Base-by-base conservation (phyloP, 257 asterid species). In the Galeopsis tetrahit region DNA sequence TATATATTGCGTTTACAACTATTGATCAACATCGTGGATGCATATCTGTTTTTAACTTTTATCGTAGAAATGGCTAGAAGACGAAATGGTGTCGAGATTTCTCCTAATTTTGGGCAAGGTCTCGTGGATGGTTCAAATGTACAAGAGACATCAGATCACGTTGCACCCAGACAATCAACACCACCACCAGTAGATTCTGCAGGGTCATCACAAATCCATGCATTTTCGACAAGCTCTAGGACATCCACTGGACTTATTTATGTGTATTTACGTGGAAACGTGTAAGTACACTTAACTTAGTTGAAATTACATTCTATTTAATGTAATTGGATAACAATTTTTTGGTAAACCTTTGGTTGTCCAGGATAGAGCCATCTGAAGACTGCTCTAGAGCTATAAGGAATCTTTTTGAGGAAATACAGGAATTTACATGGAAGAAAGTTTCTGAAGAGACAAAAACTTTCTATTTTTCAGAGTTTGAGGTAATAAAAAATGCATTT, bases 51-150 rank as follows among this genome's bases (percentile, higher is more conserved):
- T 14, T 7, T 21, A 31, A 56, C 10, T 8, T 56, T 21, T 56
- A 56, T 56, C 21, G 38, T 56, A 56, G 62, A 21, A 21, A 56
- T 56, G 38, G 6, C 38, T 56, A 21, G 62, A 56, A 56, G 62
- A 21, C 4, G 38, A 56, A 56, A 28, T 56, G 62, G 38, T 21
- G 6, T 4, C 38, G 28, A 14, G 6, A 56, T 56, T 28, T 11
- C n/a, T 28, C 4, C 62, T 14, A 13, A 53, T 14, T 6, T 14
- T 14, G 10, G 34, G 10, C 59, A 15, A 5, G 14, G 59, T n/a
- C 2, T 14, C 5, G 59, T 6, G 4, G 59, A 6, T 53, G 33
- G 3, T 4, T 15, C 33, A 53, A 53, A 4, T 53, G 59, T 53
- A 3, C 33, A 33, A 2, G 33, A 52, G 58, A 52, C 58, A 52